A percentile compares a stretch with the other conserved stretches of the same genome.
Conservation (phyloP, 2,329 filamentous ascomycete genomes). For the Aspergillus transmontanensis region DNA sequence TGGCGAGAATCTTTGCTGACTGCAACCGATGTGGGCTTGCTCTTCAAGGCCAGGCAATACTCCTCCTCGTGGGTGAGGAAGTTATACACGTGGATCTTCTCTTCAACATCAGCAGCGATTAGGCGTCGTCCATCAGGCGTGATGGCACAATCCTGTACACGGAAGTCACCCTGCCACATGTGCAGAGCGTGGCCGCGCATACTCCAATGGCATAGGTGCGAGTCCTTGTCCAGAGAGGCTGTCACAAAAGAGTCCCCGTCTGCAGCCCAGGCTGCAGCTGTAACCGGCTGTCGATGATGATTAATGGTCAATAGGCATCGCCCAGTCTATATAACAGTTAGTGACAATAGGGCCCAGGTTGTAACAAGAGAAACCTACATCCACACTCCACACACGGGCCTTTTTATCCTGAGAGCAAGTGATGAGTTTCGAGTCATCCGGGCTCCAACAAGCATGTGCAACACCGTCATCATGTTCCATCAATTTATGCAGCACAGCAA, state of each 20-base stretch:
- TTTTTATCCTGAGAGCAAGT: conserved; percentile 76
- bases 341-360: background rate
- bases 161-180: conserved; percentile 70
- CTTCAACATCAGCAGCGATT: conserved; percentile 72
- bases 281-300: conserved; percentile 80
- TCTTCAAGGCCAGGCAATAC: conserved; percentile 70
- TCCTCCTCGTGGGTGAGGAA: conserved; percentile 72
- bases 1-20: conserved; percentile 80
- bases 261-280: conserved; percentile 83
- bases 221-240: conserved; percentile 69
- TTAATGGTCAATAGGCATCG: conserved; percentile 64
- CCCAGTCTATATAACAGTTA: conserved; percentile 58
- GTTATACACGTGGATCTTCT: conserved; percentile 79
- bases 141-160: conserved; percentile 83
- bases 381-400: conserved; percentile 74
- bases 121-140: conserved; percentile 78
- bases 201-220: conserved; percentile 72
- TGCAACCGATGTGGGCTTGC: conserved; percentile 74
- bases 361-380: conserved; percentile 52
- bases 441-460: conserved; percentile 85
- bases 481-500: conserved; percentile 65
- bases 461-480: conserved; percentile 70
- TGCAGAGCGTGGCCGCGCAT: conserved; percentile 63
- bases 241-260: conserved; percentile 78
- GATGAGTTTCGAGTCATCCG: conserved; percentile 82